Base-by-base conservation (phyloP, 352 stramenopile species). In the Discostella stelligera region DNA sequence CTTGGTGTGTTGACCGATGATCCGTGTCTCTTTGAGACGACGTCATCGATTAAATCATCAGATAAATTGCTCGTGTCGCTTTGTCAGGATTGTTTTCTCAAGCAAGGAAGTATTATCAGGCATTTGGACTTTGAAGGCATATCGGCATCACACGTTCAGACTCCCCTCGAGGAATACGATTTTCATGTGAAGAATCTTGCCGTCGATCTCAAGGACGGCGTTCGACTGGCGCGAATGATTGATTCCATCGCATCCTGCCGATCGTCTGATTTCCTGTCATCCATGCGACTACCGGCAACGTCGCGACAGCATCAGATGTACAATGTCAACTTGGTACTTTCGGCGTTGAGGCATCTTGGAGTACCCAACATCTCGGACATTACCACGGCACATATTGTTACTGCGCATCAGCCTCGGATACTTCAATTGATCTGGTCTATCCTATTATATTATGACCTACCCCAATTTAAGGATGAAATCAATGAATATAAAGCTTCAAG, bases 291-390 rank as follows among this genome's bases (percentile, higher is more conserved):
- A 9, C 97, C 97, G 5, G 94, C 96, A 16, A 77, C 96, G 8
- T 98, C 95, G n/a, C 85, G 96, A 14, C 83, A 98, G 11, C 94
- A 98, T 79, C 98, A 98, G 82, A 86, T 98, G 9, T 95, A 98
- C 87, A 99, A 99, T 79, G 92, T 98, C 0, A 91, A 96, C 68
- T 88, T 97, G 25, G 96, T 95, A 25, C 69, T 98, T 30, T 80
- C 92, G 53, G 94, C 88, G 18, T 66, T 93, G 11, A 46, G 63
- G 6, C 14, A 80, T 13, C 53, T 69, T 30, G 84, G 84, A 54
- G 66, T 91, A 10, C 63, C 70, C 0, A 77, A 88, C 62, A 72
- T 89, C 27, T 50, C 84, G 30, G 79, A 88, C 53, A 76, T 96
- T 39, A 85, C 93, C 32, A 87, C 95, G 5, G 97, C 98, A 77